Evolutionary conservation across 768 basidiomycete genomes (phyloP).

Genomic region (Pleurotus eryngii): DNA sequence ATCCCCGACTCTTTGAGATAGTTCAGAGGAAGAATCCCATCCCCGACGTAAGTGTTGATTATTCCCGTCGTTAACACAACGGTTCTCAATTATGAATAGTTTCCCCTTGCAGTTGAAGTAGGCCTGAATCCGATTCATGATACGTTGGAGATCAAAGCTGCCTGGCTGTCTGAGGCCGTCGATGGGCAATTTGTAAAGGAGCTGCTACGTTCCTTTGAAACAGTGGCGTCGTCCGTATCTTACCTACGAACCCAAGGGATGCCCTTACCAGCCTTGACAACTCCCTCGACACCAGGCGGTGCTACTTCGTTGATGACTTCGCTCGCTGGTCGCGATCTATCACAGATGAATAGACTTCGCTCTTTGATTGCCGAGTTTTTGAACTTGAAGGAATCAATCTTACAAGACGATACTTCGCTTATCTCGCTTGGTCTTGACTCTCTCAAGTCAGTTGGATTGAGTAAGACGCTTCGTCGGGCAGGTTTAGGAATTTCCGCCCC

Average conservation of each 20-base stretch:
- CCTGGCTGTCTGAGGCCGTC: constrained; percentile 18
- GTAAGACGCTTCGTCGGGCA: constrained; percentile 28
- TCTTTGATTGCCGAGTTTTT: constrained; percentile 23
- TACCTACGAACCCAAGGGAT: background rate
- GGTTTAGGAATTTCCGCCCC: constrained; percentile 31
- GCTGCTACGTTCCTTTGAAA: constrained; percentile 23
- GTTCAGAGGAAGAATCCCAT: constrained; percentile 26
- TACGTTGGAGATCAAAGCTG: constrained; percentile 20
- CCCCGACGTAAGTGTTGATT: constrained; percentile 25
- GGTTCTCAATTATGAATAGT: constrained; percentile 15
- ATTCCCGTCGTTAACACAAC: no score
- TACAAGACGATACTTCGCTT: constrained; percentile 31
- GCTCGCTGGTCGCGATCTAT: background rate
- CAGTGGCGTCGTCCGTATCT: constrained; percentile 3
- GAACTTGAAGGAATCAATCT: constrained; percentile 14
- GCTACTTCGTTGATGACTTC: background rate
- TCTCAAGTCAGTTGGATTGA: constrained; percentile 42
- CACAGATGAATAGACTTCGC: constrained; percentile 11
- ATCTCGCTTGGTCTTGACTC: constrained; percentile 47
- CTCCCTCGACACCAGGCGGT: background rate
- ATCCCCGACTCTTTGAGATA: constrained; percentile 22
- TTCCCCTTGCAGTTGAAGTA: constrained; percentile 28
- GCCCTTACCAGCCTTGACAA: background rate
- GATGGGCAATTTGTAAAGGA: constrained; percentile 9
- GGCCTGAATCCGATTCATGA: constrained; percentile 22